Evolutionary conservation across 2,329 filamentous ascomycete genomes (phyloP), one percentile per base, ranked within the genome.

Genomic region (Botrytis paeoniae): DNA sequence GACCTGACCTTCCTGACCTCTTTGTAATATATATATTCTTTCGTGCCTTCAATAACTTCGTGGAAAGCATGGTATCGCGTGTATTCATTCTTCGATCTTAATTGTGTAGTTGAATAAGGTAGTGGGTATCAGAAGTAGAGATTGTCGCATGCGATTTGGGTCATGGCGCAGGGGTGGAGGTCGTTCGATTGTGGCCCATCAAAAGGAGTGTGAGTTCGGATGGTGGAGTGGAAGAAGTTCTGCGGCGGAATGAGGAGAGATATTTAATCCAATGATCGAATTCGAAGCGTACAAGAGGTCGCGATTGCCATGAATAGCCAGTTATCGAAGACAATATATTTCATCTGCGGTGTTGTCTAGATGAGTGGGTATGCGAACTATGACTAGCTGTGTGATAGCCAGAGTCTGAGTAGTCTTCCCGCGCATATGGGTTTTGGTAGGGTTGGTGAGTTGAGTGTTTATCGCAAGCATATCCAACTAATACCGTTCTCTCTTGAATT

Each of bases 391-490:
- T 79, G 29, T 78, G 77, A 74, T 81, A 81, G 32, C 80, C 80
- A 1, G 79, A 80, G 57, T 81, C 80, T 60, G 80, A 78, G 72
- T 81, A 80, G 63, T 77, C 76, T 61, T 75, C 76, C 45, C 74
- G 71, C 39, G 75, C 57, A 72, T 72, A 43, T 72, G 72, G 66
- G 74, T 63, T 43, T 60, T 77, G 74, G 32, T 72, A 72, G 20
- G 63, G 0, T 61, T 68, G 48, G 20, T 72, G 61, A 29, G 70
- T 73, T 9, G 79, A 79, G 77, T 92, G 89, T 57, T 75, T 80
- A 37, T 84, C 81, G 79, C 91, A 93, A 60, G 88, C 85, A 77
- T 92, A 93, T 71, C 91, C 91, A 37, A 93, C 90, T n/a, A 92
- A 84, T 7, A 93, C 86, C 0, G 87, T 90, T 81, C 89, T 91